Evolutionary conservation across 257 asterid genomes (phyloP), one percentile per base, ranked within the genome.

Genomic region (Ballota nigra): DNA sequence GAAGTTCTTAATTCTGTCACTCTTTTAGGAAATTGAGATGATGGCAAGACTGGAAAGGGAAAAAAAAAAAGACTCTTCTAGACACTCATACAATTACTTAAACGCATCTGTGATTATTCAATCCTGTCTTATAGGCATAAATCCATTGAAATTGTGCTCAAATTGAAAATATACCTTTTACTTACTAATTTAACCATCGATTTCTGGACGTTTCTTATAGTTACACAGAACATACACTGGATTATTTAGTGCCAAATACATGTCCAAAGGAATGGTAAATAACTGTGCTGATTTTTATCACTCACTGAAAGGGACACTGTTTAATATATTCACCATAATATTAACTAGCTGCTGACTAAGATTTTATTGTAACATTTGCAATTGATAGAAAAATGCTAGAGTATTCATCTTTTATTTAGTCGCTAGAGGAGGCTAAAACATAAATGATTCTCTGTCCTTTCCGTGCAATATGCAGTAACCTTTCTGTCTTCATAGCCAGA

Each of bases 401-500:
- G 26, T 45, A 9, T 57, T 63, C 36, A 45, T 12, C 26, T 69
- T 31, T 61, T 55, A 29, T 18, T 66, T 74, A 53, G 76, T 43
- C 18, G 4, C 11, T 1, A 8, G 70, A 69, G 52, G 61, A 63
- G 19, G 69, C 23, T 56, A 24, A 66, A 47, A 34, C 18, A 69
- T 40, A 65, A 36, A 24, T 53, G 13, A 34, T 69, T 41, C 8
- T 33, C 19, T 15, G 20, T 10, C 51, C 63, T 28, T 66, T 23
- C 40, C 33, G 22, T 20, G 52, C 49, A 20, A 41, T 66, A 43
- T 24, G 68, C 52, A 71, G 76, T 81, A 70, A 77, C 79, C 60
- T 78, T 59, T 69, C 55, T 22, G 47, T 81, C 16, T 73, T 55
- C 71, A 45, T 80, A 61, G 80, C 86, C 87, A 93, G 99, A 81